Conservation (phyloP, 495 filamentous ascomycete species). For the Penicillium antarcticum region DNA sequence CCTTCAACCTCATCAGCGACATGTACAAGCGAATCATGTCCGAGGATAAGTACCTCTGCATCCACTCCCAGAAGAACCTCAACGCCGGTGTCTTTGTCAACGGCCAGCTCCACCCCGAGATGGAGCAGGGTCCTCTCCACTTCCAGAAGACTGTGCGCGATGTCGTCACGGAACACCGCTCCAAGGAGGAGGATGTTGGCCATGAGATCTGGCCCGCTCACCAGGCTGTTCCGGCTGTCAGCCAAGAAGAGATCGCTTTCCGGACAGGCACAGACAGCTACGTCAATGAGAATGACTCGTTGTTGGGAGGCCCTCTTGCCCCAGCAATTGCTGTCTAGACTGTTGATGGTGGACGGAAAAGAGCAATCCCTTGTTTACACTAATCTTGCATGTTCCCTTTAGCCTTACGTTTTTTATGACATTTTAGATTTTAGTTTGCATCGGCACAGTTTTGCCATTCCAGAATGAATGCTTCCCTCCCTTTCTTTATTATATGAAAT, state of each 20-base stretch:
- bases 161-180: slow-evolving; percentile 32
- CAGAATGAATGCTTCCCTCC: neutral
- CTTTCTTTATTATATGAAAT: too few species aligned
- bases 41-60: slow-evolving; percentile 49
- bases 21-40: slow-evolving; percentile 46
- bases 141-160: slow-evolving; percentile 44
- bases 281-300: neutral
- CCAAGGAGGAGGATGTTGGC: slow-evolving; percentile 30
- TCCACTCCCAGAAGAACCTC: slow-evolving; percentile 45
- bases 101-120: slow-evolving; percentile 44
- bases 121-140: slow-evolving; percentile 45
- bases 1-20: slow-evolving; percentile 38
- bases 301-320: neutral
- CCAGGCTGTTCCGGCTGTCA: neutral
- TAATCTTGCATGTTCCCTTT: neutral
- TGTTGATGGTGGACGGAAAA: neutral
- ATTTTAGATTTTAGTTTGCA: neutral
- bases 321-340: neutral
- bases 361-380: neutral
- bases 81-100: slow-evolving; percentile 46
- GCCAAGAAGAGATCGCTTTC: slow-evolving; percentile 14
- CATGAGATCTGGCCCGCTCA: slow-evolving; percentile 42
- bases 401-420: neutral
- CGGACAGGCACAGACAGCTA: neutral
- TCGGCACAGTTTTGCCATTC: neutral